Base-by-base conservation (phyloP, 805 yeast species). In the Maudiozyma saulgeensis region DNA sequence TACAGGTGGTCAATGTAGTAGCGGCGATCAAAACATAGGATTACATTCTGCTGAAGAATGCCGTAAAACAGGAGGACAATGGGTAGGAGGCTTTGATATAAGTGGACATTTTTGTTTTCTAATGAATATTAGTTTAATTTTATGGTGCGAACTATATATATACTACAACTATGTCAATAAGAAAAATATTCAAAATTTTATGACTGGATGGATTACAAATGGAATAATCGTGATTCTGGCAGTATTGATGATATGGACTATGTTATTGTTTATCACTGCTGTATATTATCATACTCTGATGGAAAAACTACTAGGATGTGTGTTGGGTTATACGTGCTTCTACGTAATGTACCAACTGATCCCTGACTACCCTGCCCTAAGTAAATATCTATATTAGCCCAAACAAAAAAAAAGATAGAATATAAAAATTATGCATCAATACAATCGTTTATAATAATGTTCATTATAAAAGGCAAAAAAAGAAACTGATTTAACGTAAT, bases 261-360 rank as follows among this genome's bases (percentile, higher is more conserved):
- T 53, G 16, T 47, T 71, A 38, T 69, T 89, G 32, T 66, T 82
- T 18, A 79, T 87, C 73, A 91, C 98, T 1, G 77, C 89, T 44
- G 70, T 83, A 13, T 86, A 87, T 63, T 91, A 89, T 72, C 98
- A 91, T 66, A 80, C 93, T 1, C 60, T 84, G 11, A 48, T 67
- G 1, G 98, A 91, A 62, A 89, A 89, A 60, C 49, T 85, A 1
- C 69, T 79, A 25, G 96, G 96, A 0, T 68, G 85, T 43, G 9
- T 72, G 2, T 76, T 84, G 70, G 88, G 93, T 2, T 79, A 76
- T 62, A 46, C 73, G 8, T 79, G 79, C 23, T 74, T 79, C 11
- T 18, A 63, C 1, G 57, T 72, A 1, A 74, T 81, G 38, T 82
- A 82, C 59, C 34, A 48, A 25, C 25, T 55, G 6, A 53, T 62